Percentiles rank a stretch among this genome's conserved stretches.
phyloP scores from a whole-genome alignment of 2,329 filamentous ascomycete genomes.

The Purpureocillium lavendulum region DNA sequence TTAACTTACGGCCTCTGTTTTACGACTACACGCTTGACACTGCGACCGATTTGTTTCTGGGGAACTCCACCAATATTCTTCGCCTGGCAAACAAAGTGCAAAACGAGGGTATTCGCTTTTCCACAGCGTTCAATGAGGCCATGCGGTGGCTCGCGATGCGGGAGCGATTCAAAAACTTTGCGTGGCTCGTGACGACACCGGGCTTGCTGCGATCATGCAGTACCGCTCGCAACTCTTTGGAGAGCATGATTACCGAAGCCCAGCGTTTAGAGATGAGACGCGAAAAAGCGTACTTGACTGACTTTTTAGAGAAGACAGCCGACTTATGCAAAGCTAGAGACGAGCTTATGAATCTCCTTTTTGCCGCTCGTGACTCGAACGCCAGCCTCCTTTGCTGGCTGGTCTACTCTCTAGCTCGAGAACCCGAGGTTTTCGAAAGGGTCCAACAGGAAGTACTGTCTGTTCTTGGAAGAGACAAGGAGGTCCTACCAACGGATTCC shows the following conservation, averaged over 20 bases:
- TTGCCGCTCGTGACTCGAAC: too few species aligned
- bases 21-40: too few species aligned
- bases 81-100: too few species aligned
- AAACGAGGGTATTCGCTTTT: too few species aligned
- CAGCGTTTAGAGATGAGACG: not conserved
- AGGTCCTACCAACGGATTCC: not conserved
- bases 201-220: not conserved
- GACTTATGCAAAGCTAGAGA: too few species aligned
- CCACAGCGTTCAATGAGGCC: too few species aligned
- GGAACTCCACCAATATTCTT: too few species aligned
- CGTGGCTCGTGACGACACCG: constrained; percentile 4
- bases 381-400: constrained; percentile 2
- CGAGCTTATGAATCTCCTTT: too few species aligned
- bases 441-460: constrained; percentile 2
- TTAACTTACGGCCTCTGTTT: too few species aligned
- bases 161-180: constrained; percentile 6
- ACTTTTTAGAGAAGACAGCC: too few species aligned
- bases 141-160: constrained; percentile 1
- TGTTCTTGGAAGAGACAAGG: not conserved
- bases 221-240: constrained; percentile 4
- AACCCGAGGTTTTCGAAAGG: constrained; percentile 1
- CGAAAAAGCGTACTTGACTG: not conserved
- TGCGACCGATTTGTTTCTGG: too few species aligned
- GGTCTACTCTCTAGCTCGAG: constrained; percentile 4
- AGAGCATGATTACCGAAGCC: constrained; percentile 4